Evolutionary conservation across 2,329 filamentous ascomycete species (phyloP), one percentile per base, ranked within the genome.

Genomic region (Pseudodiploospora longispora): DNA sequence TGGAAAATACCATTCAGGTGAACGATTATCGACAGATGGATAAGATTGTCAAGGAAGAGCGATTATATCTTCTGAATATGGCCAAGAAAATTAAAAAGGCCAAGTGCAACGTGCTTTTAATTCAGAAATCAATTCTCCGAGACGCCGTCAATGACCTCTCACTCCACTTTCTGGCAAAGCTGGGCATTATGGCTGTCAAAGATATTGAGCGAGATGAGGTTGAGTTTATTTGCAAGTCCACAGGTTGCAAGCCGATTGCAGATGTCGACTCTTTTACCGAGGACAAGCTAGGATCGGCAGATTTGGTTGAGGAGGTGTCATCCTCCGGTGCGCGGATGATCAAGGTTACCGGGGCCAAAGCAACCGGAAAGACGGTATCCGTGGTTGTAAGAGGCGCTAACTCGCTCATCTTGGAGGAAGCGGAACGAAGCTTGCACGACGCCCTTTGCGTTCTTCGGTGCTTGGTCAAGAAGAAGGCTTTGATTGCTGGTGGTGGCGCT

Each of bases 31-130:
- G 93, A 61, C 93, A 98, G 67, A 98, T 98, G 93, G 93, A 98
- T 75, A 98, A 97, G 78, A 98, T 98, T 54, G 80, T 98, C 57
- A 98, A 98, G 72, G 93, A 98, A 71, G 93, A 98, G 74, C 87
- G 93, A 55, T 87, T 93, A 56, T 98, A 98, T 69, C 80, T 98
- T 52, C 79, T 98, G 47, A 97, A 97, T 75, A 87, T 98, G 81
- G 90, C 94, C 63, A 97, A 98, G 80, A 98, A 97, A 78, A 98
- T 98, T 69, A 96, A 97, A 74, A 98, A 97, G 78, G 90, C 93
- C 55, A 98, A 97, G 75, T 98, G 93, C 73, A 98, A 98, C 59
- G 93, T 98, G 36, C 82, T 97, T 37, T 76, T 98, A 55, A 97
- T 98, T 56, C 93, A 98, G 63, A 98, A 98, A 72, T 97, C 91